phyloP scores from a whole-genome alignment of 1,139 yeast genomes.

The Candida sp. region DNA sequence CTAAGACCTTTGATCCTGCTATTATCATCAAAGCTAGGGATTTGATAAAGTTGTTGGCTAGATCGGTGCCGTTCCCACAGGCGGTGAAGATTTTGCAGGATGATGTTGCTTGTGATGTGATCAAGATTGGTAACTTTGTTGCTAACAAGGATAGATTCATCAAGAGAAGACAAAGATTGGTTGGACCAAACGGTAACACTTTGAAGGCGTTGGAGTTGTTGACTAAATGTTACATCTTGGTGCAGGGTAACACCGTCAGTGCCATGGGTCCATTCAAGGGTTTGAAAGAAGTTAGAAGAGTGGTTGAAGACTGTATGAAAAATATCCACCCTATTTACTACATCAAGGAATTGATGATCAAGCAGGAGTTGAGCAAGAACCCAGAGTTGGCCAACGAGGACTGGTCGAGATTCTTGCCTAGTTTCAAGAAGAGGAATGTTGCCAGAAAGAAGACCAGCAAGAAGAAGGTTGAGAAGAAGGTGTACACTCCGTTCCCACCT shows the following conservation, averaged over 20 bases:
- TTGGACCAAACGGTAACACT: conserved; percentile 98
- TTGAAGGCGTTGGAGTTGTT: conserved; percentile 92
- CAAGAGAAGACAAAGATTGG: conserved; percentile 94
- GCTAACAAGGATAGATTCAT: conserved; percentile 92
- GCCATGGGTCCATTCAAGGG: conserved; percentile 98
- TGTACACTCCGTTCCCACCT: conserved; percentile 99
- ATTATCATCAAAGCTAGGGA: conserved; percentile 94
- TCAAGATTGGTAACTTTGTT: conserved; percentile 91
- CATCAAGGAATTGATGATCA: conserved; percentile 96
- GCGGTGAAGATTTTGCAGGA: conserved; percentile 92
- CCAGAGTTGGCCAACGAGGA: conserved; percentile 97
- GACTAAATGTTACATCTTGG: conserved; percentile 92
- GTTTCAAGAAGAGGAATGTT: conserved; percentile 95
- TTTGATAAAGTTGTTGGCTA: conserved; percentile 87
- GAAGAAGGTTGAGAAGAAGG: conserved; percentile 71
- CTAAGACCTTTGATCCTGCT: conserved; percentile 96
- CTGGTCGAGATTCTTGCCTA: conserved; percentile 97
- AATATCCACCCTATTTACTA: conserved; percentile 97
- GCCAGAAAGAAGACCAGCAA: conserved; percentile 93
- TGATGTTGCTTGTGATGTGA: conserved; percentile 94
- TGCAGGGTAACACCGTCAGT: conserved; percentile 97
- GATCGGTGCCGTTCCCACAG: conserved; percentile 98
- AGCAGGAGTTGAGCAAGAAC: conserved; percentile 90
- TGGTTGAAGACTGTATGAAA: conserved; percentile 97
- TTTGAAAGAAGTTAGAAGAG: conserved; percentile 87